Percentiles rank a stretch among this genome's conserved stretches.
Evolutionary conservation across 345 rosid species (phyloP).

Genomic region (Citrus sp.): DNA sequence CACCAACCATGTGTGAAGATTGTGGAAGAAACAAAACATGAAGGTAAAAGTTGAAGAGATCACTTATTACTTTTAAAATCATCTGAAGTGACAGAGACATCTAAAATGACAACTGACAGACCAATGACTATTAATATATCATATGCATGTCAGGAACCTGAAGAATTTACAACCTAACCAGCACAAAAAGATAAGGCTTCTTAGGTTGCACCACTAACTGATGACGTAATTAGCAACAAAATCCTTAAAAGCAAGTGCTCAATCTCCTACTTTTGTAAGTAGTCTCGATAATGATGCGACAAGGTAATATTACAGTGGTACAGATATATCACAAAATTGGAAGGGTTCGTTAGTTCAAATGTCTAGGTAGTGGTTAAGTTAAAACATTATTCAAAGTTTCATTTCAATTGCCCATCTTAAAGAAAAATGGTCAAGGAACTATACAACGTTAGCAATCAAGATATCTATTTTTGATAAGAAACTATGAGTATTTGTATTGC

Average conservation of each 20-base stretch:
- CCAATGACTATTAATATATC: background rate
- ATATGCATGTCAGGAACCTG: background rate
- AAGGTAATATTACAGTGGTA: background rate
- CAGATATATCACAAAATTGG: background rate
- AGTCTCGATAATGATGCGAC: background rate
- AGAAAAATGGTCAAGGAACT: no score
- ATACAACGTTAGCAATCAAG: background rate
- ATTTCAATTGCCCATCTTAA: background rate
- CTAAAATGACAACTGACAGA: background rate
- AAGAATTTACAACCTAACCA: background rate
- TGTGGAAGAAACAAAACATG: slow-evolving; percentile 1
- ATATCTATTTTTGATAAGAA: background rate
- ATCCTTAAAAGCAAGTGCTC: background rate
- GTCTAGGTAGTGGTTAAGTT: background rate
- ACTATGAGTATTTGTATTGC: no score
- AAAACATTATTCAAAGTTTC: background rate
- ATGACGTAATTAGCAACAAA: background rate
- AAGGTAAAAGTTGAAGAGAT: background rate
- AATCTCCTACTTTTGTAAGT: background rate
- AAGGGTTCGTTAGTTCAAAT: background rate
- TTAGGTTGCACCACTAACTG: background rate
- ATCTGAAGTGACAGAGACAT: background rate
- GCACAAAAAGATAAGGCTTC: background rate
- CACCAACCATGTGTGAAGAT: background rate
- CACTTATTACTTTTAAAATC: background rate